Evolutionary conservation across 2,329 filamentous ascomycete genomes (phyloP), one percentile per base, ranked within the genome.

Genomic region (Pseudogymnoascus sp.): DNA sequence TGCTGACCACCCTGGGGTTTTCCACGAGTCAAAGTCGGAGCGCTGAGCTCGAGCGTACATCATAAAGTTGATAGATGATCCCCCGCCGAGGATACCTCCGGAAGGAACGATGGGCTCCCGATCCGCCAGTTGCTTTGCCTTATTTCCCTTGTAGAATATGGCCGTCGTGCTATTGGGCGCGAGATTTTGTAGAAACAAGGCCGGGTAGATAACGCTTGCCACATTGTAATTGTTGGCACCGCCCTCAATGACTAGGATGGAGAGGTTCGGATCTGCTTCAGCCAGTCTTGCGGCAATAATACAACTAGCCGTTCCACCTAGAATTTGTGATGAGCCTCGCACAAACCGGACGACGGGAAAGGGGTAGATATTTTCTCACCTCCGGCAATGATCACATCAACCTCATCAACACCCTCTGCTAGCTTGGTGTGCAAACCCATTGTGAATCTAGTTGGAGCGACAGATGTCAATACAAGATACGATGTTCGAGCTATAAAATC

Each of bases 1-100:
- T 4, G 78, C 74, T n/a, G 72, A 71, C 82, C 82, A 84, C 0
- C 82, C 82, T 13, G 76, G 72, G 0, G 77, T 78, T 6, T 81
- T 77, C 82, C 82, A 85, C 6, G 77, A 76, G 66, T 84, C 80
- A 61, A 78, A 82, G 68, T 82, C 80, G 5, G 72, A 72, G 7
- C 75, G 72, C 66, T 81, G 77, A 13, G 76, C 77, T 31, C 78
- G 72, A 2, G 77, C 77, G 67, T 44, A 53, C 59, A 83, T 80
- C 80, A 86, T 82, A 66, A 81, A 83, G 66, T 87, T 86, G 59
- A 87, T 77, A 0, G 82, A 82, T 15, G 79, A 83, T 6, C 85
- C 85, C 5, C 87, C 88, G 17, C 88, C 88, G 0, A 90, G 77
- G 0, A 83, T 80, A 23, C 79, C 78, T 9, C 76, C 77, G 3